Percentiles rank a stretch among this genome's conserved stretches.
These are phyloP conservation scores for Carex pumila DNA, from an alignment of 176 grass and related monocot species.

Conservation along the genomic window DNA sequence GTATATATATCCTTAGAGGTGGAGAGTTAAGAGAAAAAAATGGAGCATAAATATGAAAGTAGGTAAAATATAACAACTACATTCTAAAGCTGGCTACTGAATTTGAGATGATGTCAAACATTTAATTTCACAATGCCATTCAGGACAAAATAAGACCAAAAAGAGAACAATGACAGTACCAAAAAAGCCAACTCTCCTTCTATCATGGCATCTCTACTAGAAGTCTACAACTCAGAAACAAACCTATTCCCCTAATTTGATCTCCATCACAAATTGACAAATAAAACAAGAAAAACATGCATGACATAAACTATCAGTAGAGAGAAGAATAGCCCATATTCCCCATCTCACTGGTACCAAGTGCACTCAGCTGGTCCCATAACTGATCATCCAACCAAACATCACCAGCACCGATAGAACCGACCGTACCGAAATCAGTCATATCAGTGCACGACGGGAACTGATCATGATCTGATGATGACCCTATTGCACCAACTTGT, in stretches of 20 bases:
- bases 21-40: no score
- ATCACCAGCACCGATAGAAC: conserved; percentile 1
- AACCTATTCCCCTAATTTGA: not conserved
- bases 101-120: conserved; percentile 11
- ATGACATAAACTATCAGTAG: not conserved
- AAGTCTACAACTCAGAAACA: conserved; percentile 6
- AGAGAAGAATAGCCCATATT: conserved; percentile 15
- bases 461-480: not conserved
- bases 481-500: not conserved
- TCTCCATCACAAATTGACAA: conserved; percentile 9
- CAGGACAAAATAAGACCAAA: conserved; percentile 6
- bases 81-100: conserved; percentile 9
- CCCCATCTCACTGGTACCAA: conserved; percentile 15
- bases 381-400: conserved; percentile 21
- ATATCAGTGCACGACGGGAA: not conserved
- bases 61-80: not conserved
- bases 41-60: no score
- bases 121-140: not conserved
- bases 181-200: conserved; percentile 3
- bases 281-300: conserved; percentile 7
- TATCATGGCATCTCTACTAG: not conserved
- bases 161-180: conserved; percentile 13
- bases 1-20: no score
- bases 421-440: not conserved
- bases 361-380: conserved; percentile 19